Conservation (phyloP, 2,329 filamentous ascomycete species). For the Alternaria consortialis region DNA sequence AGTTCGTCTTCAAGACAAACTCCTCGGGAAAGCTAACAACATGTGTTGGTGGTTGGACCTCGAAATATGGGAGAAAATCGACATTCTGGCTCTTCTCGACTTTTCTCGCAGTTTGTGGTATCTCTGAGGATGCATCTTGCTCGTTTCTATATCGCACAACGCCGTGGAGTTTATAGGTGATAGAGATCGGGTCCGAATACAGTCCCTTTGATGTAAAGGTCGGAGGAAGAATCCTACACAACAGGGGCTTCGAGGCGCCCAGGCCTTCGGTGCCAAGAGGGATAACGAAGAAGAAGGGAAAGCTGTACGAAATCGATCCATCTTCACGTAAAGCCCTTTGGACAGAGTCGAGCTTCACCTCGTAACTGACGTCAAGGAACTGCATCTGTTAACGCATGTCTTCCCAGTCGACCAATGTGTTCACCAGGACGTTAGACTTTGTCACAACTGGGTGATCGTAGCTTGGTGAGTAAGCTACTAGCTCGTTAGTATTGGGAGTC, state of each 20-base stretch:
- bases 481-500: conserved; percentile 8
- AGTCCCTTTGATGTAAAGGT: conserved; percentile 6
- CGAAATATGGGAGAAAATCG: conserved; percentile 11
- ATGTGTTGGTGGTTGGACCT: conserved; percentile 13
- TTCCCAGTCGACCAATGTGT: conserved; percentile 5
- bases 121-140: conserved; percentile 10
- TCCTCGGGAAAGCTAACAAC: conserved; percentile 16
- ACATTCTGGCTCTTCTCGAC: conserved; percentile 2
- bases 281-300: conserved; percentile 16
- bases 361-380: conserved; percentile 16
- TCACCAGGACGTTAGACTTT: conserved; percentile 11
- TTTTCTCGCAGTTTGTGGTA: not conserved
- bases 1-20: conserved; percentile 10
- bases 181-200: conserved; percentile 7
- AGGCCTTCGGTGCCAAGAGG: conserved; percentile 10
- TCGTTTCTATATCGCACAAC: conserved; percentile 11
- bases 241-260: conserved; percentile 8
- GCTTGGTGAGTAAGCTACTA: conserved; percentile 12
- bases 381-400: conserved; percentile 10
- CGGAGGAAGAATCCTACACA: conserved; percentile 13
- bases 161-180: conserved; percentile 11
- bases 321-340: conserved; percentile 3
- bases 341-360: conserved; percentile 7
- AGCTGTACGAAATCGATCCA: conserved; percentile 14
- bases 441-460: conserved; percentile 7